Conservation (phyloP, 176 grass and related monocot species). For the Carex scoparia region DNA sequence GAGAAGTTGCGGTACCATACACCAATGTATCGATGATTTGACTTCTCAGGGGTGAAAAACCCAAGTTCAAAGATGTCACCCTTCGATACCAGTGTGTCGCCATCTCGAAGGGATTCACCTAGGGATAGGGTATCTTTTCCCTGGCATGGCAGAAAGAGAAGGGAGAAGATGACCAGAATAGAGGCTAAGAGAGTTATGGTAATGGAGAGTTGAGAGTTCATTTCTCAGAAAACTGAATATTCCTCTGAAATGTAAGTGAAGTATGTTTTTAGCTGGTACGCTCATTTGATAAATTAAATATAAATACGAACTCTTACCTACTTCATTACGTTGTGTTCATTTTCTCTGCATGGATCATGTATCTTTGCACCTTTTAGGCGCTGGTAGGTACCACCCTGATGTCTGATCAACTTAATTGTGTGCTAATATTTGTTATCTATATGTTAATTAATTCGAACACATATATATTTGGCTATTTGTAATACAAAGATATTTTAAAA, state of each 20-base stretch:
- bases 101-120: slow-evolving; percentile 28
- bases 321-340: not conserved
- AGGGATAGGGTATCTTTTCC: slow-evolving; percentile 38
- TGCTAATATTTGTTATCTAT: too few relatives aligned
- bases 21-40: slow-evolving; percentile 45
- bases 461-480: too few relatives aligned
- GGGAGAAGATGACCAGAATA: slow-evolving; percentile 20
- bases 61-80: slow-evolving; percentile 54
- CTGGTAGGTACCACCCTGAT: not conserved
- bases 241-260: too few relatives aligned
- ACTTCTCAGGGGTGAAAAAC: slow-evolving; percentile 52
- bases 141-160: not conserved
- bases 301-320: not conserved
- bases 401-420: not conserved
- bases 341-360: not conserved
- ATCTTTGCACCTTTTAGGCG: not conserved
- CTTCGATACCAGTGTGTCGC: slow-evolving; percentile 42
- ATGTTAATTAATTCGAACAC: too few relatives aligned
- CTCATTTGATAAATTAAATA: not conserved
- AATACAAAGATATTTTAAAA: too few relatives aligned
- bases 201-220: not conserved
- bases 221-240: not conserved
- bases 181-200: not conserved
- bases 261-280: not conserved
- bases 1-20: slow-evolving; percentile 55